Evolutionary conservation across 768 basidiomycete genomes (phyloP).

Genomic region (Rhodotorula kratochvilovae): DNA sequence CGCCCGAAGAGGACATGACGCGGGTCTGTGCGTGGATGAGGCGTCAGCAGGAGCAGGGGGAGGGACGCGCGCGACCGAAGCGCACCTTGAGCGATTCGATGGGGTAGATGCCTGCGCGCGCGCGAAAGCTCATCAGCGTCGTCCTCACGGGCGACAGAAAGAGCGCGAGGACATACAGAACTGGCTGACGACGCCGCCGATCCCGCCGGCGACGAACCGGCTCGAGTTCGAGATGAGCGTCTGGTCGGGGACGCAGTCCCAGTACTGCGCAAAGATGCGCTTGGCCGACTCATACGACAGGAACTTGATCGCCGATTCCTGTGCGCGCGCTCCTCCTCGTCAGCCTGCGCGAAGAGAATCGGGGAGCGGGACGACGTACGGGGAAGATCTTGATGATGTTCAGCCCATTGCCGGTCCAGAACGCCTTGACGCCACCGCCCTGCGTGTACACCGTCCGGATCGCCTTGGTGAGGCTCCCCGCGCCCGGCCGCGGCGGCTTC

Average conservation of each 20-base stretch:
- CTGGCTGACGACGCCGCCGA: slow-evolving; percentile 92
- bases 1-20: slow-evolving; percentile 83
- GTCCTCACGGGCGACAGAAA: background rate
- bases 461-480: slow-evolving; percentile 62
- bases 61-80: slow-evolving; percentile 4
- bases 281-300: slow-evolving; percentile 91
- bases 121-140: too few species aligned
- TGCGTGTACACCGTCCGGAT: slow-evolving; percentile 78
- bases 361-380: too few species aligned
- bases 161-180: slow-evolving; percentile 58
- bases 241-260: slow-evolving; percentile 82
- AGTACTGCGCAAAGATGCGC: slow-evolving; percentile 85
- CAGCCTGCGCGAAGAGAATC: too few species aligned
- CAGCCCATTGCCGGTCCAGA: slow-evolving; percentile 91
- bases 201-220: slow-evolving; percentile 89
- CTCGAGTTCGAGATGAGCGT: slow-evolving; percentile 84
- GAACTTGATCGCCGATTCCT: slow-evolving; percentile 97
- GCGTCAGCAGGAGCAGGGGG: too few species aligned
- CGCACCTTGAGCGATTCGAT: slow-evolving; percentile 87
- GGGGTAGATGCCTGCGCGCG: slow-evolving; percentile 78
- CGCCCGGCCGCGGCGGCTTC: slow-evolving; percentile 48
- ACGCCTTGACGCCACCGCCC: slow-evolving; percentile 73
- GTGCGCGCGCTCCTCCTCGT: too few species aligned
- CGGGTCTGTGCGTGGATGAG: slow-evolving; percentile 75
- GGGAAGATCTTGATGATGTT: slow-evolving; percentile 95